These are phyloP conservation scores for Ceriops zippeliana DNA, from an alignment of 345 rosid species.

Conservation along the genomic window DNA sequence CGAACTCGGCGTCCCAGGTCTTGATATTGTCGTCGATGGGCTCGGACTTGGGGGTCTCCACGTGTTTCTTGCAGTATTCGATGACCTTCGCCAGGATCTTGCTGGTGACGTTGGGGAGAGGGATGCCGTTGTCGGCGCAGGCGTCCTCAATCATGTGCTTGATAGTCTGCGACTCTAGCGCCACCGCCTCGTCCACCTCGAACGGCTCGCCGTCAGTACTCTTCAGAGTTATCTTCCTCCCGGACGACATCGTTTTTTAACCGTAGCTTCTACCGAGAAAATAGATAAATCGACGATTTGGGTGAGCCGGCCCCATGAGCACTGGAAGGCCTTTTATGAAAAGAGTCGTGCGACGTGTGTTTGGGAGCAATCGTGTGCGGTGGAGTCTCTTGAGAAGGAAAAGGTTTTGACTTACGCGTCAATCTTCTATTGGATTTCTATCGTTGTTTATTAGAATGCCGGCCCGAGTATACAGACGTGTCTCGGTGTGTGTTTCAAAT, in stretches of 20 bases:
- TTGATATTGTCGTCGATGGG: slow-evolving; percentile 15
- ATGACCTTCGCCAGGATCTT: slow-evolving; percentile 29
- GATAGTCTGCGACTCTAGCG: slow-evolving; percentile 27
- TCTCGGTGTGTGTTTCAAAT: too few relatives aligned
- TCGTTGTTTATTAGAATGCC: too few relatives aligned
- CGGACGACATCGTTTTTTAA: slow-evolving; percentile 15
- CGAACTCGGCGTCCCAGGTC: slow-evolving; percentile 28
- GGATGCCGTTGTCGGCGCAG: slow-evolving; percentile 25
- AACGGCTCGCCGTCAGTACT: slow-evolving; percentile 22
- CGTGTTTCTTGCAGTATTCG: slow-evolving; percentile 36
- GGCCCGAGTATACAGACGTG: too few relatives aligned
- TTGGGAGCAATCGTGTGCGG: background rate
- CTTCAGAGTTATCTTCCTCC: slow-evolving; percentile 20
- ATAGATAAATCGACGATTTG: too few relatives aligned
- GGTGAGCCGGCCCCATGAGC: too few relatives aligned
- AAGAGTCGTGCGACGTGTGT: too few relatives aligned
- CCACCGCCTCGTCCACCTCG: slow-evolving; percentile 24
- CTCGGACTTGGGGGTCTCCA: slow-evolving; percentile 9
- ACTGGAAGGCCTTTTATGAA: too few relatives aligned
- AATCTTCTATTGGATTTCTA: background rate
- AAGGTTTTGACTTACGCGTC: background rate
- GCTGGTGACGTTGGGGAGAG: slow-evolving; percentile 27
- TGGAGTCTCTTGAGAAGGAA: background rate
- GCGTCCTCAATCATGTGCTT: slow-evolving; percentile 27
- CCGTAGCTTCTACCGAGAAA: too few relatives aligned